Conservation (phyloP, 192 early-diverging fungal species). For the Backusella macrospora region DNA sequence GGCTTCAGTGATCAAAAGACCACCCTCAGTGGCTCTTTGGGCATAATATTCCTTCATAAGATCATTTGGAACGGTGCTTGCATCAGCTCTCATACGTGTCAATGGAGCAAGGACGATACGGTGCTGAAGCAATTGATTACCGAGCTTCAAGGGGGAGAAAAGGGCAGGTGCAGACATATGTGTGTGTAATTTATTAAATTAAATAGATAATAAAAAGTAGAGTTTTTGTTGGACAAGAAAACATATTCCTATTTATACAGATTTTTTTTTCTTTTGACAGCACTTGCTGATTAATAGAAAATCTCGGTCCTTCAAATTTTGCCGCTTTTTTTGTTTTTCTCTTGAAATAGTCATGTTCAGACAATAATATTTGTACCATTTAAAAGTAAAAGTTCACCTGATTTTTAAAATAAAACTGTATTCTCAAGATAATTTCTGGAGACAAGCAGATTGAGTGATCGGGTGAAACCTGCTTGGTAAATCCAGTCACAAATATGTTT, state of each 20-base stretch:
- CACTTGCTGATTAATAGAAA: background rate
- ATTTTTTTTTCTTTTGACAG: background rate
- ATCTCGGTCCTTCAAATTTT: background rate
- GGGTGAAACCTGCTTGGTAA: background rate
- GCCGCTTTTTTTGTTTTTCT: background rate
- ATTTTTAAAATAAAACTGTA: too few relatives aligned
- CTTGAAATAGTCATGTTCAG: too few relatives aligned
- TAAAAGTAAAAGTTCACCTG: too few relatives aligned
- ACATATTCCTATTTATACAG: background rate
- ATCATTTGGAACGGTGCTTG: slow-evolving; percentile 9
- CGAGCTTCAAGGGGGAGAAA: slow-evolving; percentile 26
- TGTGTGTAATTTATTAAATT: background rate
- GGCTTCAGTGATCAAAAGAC: slow-evolving; percentile 18
- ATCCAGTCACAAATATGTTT: background rate
- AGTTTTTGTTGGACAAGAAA: background rate
- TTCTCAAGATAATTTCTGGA: too few relatives aligned
- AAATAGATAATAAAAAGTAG: background rate
- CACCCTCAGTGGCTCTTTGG: slow-evolving; percentile 24
- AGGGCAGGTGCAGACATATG: slow-evolving; percentile 6
- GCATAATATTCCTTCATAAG: background rate
- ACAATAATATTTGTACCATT: too few relatives aligned
- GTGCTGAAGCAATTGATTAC: background rate
- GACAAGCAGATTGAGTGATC: too few relatives aligned
- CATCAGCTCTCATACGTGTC: slow-evolving; percentile 10
- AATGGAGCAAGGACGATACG: slow-evolving; percentile 30